A percentile compares a stretch with the other conserved stretches of the same genome.
Conservation (phyloP, 2,329 filamentous ascomycete genomes). For the Clathrospora elynae region DNA sequence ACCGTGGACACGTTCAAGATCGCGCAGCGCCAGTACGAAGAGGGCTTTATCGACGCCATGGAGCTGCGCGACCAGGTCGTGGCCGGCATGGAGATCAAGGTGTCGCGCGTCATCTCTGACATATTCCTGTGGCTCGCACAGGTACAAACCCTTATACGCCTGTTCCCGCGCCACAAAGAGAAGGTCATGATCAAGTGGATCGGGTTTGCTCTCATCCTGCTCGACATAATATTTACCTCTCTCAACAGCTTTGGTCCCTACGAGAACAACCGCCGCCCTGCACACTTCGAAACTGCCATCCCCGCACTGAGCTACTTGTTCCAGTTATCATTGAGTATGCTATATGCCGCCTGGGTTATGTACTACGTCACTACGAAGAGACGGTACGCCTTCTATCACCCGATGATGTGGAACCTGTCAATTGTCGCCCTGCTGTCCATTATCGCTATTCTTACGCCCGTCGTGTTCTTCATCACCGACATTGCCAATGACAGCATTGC, state of each 20-base stretch:
- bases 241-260: constrained; percentile 78
- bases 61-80: constrained; percentile 79
- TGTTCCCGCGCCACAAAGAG: constrained; percentile 95
- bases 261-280: constrained; percentile 65
- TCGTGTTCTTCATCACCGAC: constrained; percentile 92
- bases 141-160: constrained; percentile 91
- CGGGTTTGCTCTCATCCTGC: constrained; percentile 87
- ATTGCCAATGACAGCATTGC: constrained; percentile 84
- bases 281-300: constrained; percentile 84
- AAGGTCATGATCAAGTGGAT: constrained; percentile 99
- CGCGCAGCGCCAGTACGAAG: constrained; percentile 78
- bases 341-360: constrained; percentile 92
- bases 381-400: constrained; percentile 87
- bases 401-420: constrained; percentile 86
- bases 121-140: constrained; percentile 97
- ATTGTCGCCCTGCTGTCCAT: constrained; percentile 80
- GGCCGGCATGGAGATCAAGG: constrained; percentile 81
- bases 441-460: constrained; percentile 80
- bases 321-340: constrained; percentile 79
- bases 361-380: constrained; percentile 94
- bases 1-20: constrained; percentile 89
- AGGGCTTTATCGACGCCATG: constrained; percentile 78
- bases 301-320: constrained; percentile 91
- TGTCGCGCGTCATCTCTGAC: constrained; percentile 91
- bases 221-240: constrained; percentile 89